Percentiles rank a stretch among this genome's conserved stretches.
Conservation (phyloP, 768 basidiomycete genomes). For the Trametes maxima region DNA sequence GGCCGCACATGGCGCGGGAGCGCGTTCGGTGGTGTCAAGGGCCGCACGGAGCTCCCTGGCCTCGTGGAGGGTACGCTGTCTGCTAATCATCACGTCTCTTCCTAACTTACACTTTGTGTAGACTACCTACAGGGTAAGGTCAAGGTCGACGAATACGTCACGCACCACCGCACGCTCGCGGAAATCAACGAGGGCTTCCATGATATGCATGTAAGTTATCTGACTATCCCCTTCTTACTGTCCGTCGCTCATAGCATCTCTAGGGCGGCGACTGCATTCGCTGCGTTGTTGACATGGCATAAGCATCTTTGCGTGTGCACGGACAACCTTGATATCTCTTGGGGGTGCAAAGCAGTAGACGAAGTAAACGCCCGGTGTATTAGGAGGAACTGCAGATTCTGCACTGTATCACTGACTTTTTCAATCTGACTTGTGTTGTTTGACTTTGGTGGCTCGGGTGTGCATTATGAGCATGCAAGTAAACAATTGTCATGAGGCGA, state of each 20-base stretch:
- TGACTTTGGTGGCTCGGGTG: not conserved
- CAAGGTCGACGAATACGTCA: conserved; percentile 96
- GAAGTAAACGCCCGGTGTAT: conserved; percentile 9
- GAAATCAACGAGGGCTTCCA: conserved; percentile 89
- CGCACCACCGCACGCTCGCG: conserved; percentile 73
- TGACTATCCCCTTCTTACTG: conserved; percentile 36
- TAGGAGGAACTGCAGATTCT: conserved; percentile 5
- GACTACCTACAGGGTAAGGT: conserved; percentile 83
- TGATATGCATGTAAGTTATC: conserved; percentile 96
- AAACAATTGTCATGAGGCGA: not conserved
- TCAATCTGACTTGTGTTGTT: not conserved
- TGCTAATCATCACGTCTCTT: not conserved
- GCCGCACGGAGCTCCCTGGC: conserved; percentile 91
- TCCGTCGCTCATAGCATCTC: not conserved
- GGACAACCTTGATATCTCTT: not conserved
- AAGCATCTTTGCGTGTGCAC: not conserved
- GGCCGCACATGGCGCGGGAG: conserved; percentile 93
- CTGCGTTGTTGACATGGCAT: conserved; percentile 87
- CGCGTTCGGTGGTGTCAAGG: conserved; percentile 98
- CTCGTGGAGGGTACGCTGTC: conserved; percentile 78
- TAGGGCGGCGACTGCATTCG: conserved; percentile 90
- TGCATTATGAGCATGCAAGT: no score
- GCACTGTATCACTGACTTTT: conserved; percentile 15
- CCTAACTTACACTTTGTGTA: conserved; percentile 32
- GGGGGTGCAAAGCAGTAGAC: conserved; percentile 4